Evolutionary conservation across 306 rosid species (phyloP), one percentile per base, ranked within the genome.

Genomic region (Psophocarpus tetragonolobus): DNA sequence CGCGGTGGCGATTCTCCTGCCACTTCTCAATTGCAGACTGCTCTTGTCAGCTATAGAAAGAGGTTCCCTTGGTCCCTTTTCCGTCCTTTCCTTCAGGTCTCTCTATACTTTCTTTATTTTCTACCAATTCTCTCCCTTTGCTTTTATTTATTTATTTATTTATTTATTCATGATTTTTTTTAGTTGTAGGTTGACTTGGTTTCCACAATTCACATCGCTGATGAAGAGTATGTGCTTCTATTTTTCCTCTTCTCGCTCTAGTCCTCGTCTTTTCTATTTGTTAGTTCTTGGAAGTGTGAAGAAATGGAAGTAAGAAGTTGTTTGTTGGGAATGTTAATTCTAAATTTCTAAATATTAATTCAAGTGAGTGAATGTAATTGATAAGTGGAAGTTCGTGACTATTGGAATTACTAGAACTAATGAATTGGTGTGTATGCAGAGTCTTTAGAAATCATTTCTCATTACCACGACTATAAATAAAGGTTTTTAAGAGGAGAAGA

Each of bases 141-240:
- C 42, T 79, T 9, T 78, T 3, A 1, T 38, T 38, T 9, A 38
- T 38, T 38, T 38, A 38, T 38, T 23, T 1, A 38, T 32, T 18
- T 71, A 11, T 14, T 13, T 44, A 11, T 12, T 44, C 17, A 1
- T 70, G 14, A 66, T 51, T n/a, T n/a, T 26, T 48, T 48, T 20
- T 17, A 13, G 69, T 80, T 90, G 81, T 79, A 95, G 98, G 98
- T 95, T 78, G 98, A 95, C 87, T 87, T 95, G 93, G 91, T 95
- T 70, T 95, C 98, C 4, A 95, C 98, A 35, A 91, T 95, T 91
- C 98, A 95, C 74, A 95, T 95, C 39, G 98, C 93, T 24, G 98
- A 95, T 84, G 87, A 91, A 86, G 92, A 91, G 98, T 95, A 87
- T 54, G 97, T 65, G 38, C 65, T 77, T 87, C 15, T 18, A 20